Conservation (phyloP, 2,329 filamentous ascomycete genomes). For the Didymella arachidicola region DNA sequence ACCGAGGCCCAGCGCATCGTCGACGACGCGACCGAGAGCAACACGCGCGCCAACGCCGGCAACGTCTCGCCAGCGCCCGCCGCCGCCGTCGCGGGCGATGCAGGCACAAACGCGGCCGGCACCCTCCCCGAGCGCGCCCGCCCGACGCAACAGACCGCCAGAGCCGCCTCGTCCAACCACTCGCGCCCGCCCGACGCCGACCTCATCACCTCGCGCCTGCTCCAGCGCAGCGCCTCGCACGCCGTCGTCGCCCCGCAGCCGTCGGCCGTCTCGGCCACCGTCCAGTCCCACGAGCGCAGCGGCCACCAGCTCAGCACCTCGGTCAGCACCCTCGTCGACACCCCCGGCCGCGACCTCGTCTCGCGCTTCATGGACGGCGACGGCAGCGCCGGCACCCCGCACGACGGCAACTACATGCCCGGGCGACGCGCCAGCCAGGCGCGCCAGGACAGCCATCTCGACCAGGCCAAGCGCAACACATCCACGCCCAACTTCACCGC, state of each 20-base stretch:
- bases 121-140: constrained; percentile 41
- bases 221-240: constrained; percentile 70
- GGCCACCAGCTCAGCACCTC: constrained; percentile 49
- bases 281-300: constrained; percentile 47
- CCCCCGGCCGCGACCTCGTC: constrained; percentile 52
- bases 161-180: constrained; percentile 44
- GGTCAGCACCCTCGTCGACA: constrained; percentile 51
- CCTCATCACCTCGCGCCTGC: constrained; percentile 71
- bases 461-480: constrained; percentile 49
- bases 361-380: constrained; percentile 56
- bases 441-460: constrained; percentile 22
- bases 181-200: constrained; percentile 63
- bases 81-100: no score
- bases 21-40: constrained; percentile 35
- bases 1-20: constrained; percentile 42
- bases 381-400: constrained; percentile 52
- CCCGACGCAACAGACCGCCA: constrained; percentile 37
- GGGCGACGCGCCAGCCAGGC: constrained; percentile 34
- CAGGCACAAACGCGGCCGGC: constrained; percentile 20
- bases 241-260: constrained; percentile 68
- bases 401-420: constrained; percentile 50
- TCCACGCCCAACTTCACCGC: constrained; percentile 49
- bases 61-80: constrained; percentile 24
- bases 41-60: constrained; percentile 24
- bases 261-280: constrained; percentile 66